These are phyloP conservation scores for Apiotrichum porosum DNA, from an alignment of 1,284 basidiomycete species.

Conservation along the genomic window DNA sequence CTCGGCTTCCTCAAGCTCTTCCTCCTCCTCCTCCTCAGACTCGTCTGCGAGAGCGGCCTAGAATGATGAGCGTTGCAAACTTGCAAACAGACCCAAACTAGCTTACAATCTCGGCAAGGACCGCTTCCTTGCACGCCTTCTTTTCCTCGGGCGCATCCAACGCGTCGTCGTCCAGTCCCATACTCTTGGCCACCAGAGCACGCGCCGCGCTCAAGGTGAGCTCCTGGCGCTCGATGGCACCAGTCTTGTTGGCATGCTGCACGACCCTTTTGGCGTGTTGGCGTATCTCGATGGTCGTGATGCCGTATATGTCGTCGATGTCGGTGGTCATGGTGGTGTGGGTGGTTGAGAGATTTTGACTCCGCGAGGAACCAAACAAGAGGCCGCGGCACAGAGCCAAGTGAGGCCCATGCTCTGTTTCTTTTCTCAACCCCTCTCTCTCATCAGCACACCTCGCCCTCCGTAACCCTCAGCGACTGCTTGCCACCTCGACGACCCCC, in stretches of 20 bases:
- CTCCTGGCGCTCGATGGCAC: slow-evolving; percentile 24
- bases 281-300: neutral
- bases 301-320: neutral
- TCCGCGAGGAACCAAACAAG: slow-evolving; percentile 15
- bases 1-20: neutral
- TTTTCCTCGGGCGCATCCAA: slow-evolving; percentile 24
- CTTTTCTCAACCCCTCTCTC: too few relatives aligned
- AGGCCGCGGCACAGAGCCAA: too few relatives aligned
- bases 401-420: too few relatives aligned
- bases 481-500: too few relatives aligned
- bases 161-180: slow-evolving; percentile 24
- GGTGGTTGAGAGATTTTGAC: neutral
- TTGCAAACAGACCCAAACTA: too few relatives aligned
- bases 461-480: too few relatives aligned
- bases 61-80: neutral
- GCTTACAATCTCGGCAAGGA: slow-evolving; percentile 41
- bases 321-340: neutral
- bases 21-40: slow-evolving; percentile 6
- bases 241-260: slow-evolving; percentile 18
- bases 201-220: slow-evolving; percentile 35
- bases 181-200: slow-evolving; percentile 11
- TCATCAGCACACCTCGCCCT: too few relatives aligned
- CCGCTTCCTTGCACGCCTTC: slow-evolving; percentile 43
- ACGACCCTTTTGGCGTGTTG: slow-evolving; percentile 16
- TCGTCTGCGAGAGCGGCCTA: slow-evolving; percentile 5